Base-by-base conservation (phyloP, 257 asterid genomes). In the Penstemon newberryi region DNA sequence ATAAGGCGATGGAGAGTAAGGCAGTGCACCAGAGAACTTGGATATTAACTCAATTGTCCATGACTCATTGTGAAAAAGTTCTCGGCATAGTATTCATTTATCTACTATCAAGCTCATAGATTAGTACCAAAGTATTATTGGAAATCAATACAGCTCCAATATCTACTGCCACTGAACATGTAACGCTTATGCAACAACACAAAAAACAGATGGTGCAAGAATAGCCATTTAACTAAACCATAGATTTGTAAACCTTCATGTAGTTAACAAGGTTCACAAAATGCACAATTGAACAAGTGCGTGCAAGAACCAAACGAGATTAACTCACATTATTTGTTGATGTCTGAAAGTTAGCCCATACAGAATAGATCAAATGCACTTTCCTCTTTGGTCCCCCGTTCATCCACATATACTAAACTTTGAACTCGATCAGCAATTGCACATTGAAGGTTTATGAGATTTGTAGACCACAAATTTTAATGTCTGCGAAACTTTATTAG, bases 261-360 rank as follows among this genome's bases (percentile, higher is more conserved):
- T 66, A 64, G 19, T 12, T 18, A 19, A 59, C 59, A 63, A 3
- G 56, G 63, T 19, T 45, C 45, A 53, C 15, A 62, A n/a, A 36
- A 67, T 50, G 42, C 58, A 51, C 55, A 60, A 39, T 3, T 46
- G 53, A 58, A 63, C 15, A 60, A 8, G 56, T 5, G 66, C n/a
- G 43, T 52, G 54, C 33, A 41, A 57, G 62, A 56, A 65, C 62
- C 19, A 58, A 55, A 59, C 37, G 52, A 40, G 69, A 65, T 70
- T 13, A 55, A 62, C 90, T 79, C 76, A 92, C 98, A 81, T 92
- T 92, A 80, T 77, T 79, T 62, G 87, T 60, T 47, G 89, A 88
- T 44, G 95, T 86, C 86, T 92, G 98, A 80, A 92, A 92, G 76
- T 92, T 92, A 50, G 90, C 97, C 98, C 97, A 92, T 59, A 92